Conservation (phyloP, 2,329 filamentous ascomycete genomes). For the Dothistroma pini region DNA sequence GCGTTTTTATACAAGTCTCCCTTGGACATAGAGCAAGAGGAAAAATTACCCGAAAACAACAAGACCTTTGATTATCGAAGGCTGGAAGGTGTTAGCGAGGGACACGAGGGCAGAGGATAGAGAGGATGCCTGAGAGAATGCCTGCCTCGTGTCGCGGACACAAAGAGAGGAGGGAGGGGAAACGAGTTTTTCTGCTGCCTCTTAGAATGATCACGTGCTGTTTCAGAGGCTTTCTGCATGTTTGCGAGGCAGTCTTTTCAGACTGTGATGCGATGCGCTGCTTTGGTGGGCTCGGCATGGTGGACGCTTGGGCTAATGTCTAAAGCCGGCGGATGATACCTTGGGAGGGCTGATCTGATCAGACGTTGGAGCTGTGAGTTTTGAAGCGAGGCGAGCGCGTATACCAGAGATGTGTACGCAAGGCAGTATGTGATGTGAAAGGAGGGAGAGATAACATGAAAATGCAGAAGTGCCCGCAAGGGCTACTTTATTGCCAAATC, state of each 20-base stretch:
- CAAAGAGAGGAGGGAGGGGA: not conserved
- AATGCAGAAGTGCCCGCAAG: slow-evolving; percentile 7
- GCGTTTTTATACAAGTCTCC: slow-evolving; percentile 15
- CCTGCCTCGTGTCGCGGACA: not conserved
- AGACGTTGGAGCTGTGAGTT: not conserved
- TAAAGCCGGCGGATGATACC: slow-evolving; percentile 11
- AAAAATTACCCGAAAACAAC: slow-evolving; percentile 9
- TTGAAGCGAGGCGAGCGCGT: not conserved
- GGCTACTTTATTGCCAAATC: not conserved
- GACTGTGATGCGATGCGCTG: not conserved
- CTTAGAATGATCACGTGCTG: slow-evolving; percentile 5
- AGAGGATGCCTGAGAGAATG: not conserved
- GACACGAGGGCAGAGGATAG: not conserved
- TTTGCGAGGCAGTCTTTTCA: slow-evolving; percentile 4
- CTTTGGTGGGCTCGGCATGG: not conserved
- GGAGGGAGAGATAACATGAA: slow-evolving; percentile 5
- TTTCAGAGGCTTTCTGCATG: slow-evolving; percentile 8
- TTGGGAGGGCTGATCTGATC: slow-evolving; percentile 3
- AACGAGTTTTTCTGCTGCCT: slow-evolving; percentile 5
- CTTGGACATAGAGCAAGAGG: slow-evolving; percentile 25
- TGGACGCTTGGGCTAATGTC: slow-evolving; percentile 11
- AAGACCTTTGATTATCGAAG: slow-evolving; percentile 3
- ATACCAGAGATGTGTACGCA: slow-evolving; percentile 1
- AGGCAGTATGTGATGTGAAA: slow-evolving; percentile 5
- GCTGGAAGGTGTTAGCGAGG: slow-evolving; percentile 8